phyloP scores from a whole-genome alignment of 192 early-diverging fungal genomes.

The Coemansia sp. region DNA sequence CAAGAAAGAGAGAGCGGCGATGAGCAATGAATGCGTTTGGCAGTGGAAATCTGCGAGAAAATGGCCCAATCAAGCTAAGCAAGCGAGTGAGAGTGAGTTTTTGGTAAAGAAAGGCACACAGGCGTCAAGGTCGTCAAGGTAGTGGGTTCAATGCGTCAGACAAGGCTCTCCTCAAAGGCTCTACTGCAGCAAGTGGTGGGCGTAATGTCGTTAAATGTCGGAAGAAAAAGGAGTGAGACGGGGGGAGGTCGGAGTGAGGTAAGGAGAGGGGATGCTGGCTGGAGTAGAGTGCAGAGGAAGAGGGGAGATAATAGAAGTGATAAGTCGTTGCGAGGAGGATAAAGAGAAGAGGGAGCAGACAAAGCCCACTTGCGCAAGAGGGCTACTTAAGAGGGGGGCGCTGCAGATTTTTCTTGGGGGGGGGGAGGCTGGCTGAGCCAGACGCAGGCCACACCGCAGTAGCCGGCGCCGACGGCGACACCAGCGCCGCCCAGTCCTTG shows the following conservation, averaged over 20 bases:
- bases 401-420: slow-evolving; percentile 42
- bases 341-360: slow-evolving; percentile 37
- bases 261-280: slow-evolving; percentile 23
- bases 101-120: slow-evolving; percentile 3
- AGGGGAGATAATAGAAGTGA: slow-evolving; percentile 16
- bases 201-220: slow-evolving; percentile 12
- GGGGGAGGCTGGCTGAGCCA: slow-evolving; percentile 8
- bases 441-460: slow-evolving; percentile 10
- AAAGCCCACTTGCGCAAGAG: slow-evolving; percentile 10
- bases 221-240: slow-evolving; percentile 2
- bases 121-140: background rate
- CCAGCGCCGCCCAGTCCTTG: background rate
- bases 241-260: slow-evolving; percentile 16
- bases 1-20: background rate
- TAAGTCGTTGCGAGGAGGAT: slow-evolving; percentile 8
- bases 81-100: background rate
- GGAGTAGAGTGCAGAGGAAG: slow-evolving; percentile 44
- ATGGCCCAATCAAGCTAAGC: background rate
- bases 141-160: background rate
- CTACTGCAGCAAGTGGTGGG: slow-evolving; percentile 11
- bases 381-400: slow-evolving; percentile 27
- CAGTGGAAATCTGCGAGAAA: background rate
- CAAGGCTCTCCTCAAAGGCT: slow-evolving; percentile 16
- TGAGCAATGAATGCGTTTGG: slow-evolving; percentile 3
- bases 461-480: background rate